Evolutionary conservation across 1,284 basidiomycete species (phyloP).

Genomic region (Ceratobasidium sp.): DNA sequence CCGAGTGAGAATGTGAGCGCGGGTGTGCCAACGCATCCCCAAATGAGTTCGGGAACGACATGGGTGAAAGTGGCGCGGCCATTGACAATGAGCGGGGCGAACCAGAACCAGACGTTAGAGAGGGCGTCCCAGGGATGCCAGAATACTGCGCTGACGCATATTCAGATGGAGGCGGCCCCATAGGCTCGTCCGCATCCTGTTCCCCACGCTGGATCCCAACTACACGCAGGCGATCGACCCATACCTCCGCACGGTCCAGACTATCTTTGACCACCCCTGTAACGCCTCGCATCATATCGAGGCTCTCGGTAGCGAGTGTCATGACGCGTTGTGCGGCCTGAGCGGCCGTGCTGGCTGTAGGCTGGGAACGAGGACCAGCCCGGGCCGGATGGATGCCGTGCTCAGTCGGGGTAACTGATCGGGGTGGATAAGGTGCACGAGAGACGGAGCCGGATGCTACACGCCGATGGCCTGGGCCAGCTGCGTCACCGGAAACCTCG

Average conservation of each 20-base stretch:
- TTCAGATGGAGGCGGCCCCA: slow-evolving; percentile 20
- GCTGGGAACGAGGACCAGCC: slow-evolving; percentile 43
- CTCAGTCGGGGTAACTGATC: slow-evolving; percentile 43
- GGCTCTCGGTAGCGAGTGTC: slow-evolving; percentile 87
- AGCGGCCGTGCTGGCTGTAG: slow-evolving; percentile 63
- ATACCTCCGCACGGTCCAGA: slow-evolving; percentile 88
- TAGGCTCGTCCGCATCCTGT: slow-evolving; percentile 33
- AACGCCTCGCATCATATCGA: slow-evolving; percentile 91
- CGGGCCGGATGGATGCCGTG: slow-evolving; percentile 39
- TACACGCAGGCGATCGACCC: slow-evolving; percentile 82
- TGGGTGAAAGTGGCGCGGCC: slow-evolving; percentile 40
- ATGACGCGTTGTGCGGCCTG: slow-evolving; percentile 85
- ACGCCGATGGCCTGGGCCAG: slow-evolving; percentile 40
- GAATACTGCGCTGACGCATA: slow-evolving; percentile 14
- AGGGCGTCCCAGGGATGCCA: slow-evolving; percentile 42
- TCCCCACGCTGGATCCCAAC: slow-evolving; percentile 75
- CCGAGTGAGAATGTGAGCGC: slow-evolving; percentile 30
- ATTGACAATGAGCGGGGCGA: slow-evolving; percentile 42
- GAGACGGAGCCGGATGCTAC: slow-evolving; percentile 43
- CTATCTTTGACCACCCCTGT: slow-evolving; percentile 89
- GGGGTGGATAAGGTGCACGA: slow-evolving; percentile 47
- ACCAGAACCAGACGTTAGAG: slow-evolving; percentile 41
- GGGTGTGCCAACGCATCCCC: slow-evolving; percentile 35
- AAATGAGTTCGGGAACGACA: slow-evolving; percentile 43
- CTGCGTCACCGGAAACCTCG: not conserved